Evolutionary conservation across 2,329 filamentous ascomycete genomes (phyloP).

Genomic region (Aspergillus piperis): DNA sequence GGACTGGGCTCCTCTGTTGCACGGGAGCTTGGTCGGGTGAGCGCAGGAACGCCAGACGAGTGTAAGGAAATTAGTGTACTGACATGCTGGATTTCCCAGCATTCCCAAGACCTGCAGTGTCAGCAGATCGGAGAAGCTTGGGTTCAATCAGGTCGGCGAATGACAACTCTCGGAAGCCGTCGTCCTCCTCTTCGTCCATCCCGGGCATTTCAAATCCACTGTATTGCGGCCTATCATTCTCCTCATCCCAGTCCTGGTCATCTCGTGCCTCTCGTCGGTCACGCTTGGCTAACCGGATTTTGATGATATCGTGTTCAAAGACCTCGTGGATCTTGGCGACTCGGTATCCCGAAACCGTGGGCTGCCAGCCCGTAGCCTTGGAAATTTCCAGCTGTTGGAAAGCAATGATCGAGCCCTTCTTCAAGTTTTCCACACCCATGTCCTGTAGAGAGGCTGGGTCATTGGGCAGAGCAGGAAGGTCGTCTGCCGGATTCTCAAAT

Average conservation of each 20-base stretch:
- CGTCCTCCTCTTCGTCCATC: conserved; percentile 58
- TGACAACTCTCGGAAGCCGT: conserved; percentile 61
- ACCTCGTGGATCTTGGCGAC: conserved; percentile 67
- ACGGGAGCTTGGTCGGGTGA: conserved; percentile 34
- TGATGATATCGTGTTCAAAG: conserved; percentile 56
- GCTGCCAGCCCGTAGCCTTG: conserved; percentile 50
- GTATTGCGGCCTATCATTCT: conserved; percentile 72
- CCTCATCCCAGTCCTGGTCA: conserved; percentile 53
- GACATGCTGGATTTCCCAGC: conserved; percentile 39
- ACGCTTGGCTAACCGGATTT: conserved; percentile 67
- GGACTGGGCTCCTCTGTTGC: conserved; percentile 25
- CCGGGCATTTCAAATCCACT: conserved; percentile 75
- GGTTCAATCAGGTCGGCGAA: conserved; percentile 69
- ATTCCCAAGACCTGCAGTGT: conserved; percentile 29
- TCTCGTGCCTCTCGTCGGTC: conserved; percentile 59
- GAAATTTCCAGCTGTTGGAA: conserved; percentile 52
- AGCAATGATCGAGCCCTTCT: conserved; percentile 45
- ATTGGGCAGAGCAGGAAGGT: conserved; percentile 52
- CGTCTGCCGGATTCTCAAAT: conserved; percentile 47
- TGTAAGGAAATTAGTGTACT: conserved; percentile 37
- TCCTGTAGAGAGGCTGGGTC: conserved; percentile 65
- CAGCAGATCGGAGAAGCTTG: conserved; percentile 59
- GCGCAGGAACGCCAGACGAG: conserved; percentile 25
- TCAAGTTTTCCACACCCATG: conserved; percentile 35
- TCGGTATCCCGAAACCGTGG: conserved; percentile 54